phyloP scores from a whole-genome alignment of 805 yeast genomes.

The Lipomyces mesembrius region DNA sequence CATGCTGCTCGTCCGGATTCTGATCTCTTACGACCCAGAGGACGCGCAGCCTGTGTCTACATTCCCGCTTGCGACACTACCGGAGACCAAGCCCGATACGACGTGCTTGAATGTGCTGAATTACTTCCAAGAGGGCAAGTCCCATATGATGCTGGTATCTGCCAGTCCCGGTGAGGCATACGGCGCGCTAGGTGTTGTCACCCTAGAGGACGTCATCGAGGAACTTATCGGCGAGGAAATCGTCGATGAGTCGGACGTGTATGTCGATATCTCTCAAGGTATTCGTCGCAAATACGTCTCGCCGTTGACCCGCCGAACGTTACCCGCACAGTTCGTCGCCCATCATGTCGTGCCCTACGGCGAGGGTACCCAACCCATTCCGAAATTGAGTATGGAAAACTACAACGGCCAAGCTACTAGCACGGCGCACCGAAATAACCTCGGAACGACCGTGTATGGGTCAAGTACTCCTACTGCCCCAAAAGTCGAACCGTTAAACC shows the following conservation, averaged over 20 bases:
- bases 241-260: slow-evolving; percentile 94
- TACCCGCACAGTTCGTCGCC: slow-evolving; percentile 34
- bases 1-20: slow-evolving; percentile 88
- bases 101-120: slow-evolving; percentile 92
- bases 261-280: slow-evolving; percentile 84
- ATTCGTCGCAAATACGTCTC: slow-evolving; percentile 60
- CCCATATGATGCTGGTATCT: slow-evolving; percentile 95
- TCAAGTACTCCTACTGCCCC: slow-evolving; percentile 11
- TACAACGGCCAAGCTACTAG: slow-evolving; percentile 11
- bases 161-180: slow-evolving; percentile 73
- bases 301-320: slow-evolving; percentile 43
- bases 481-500: slow-evolving; percentile 60
- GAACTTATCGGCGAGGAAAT: slow-evolving; percentile 97
- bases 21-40: slow-evolving; percentile 95
- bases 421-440: neutral
- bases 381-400: slow-evolving; percentile 17
- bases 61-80: slow-evolving; percentile 93
- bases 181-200: slow-evolving; percentile 89
- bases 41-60: slow-evolving; percentile 90
- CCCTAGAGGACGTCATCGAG: slow-evolving; percentile 97
- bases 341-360: slow-evolving; percentile 17
- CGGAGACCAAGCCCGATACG: slow-evolving; percentile 90
- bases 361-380: slow-evolving; percentile 8
- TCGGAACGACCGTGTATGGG: neutral
- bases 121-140: slow-evolving; percentile 96